Evolutionary conservation across 2,329 filamentous ascomycete species (phyloP), one percentile per base, ranked within the genome.

Genomic region (Nemania serpens): DNA sequence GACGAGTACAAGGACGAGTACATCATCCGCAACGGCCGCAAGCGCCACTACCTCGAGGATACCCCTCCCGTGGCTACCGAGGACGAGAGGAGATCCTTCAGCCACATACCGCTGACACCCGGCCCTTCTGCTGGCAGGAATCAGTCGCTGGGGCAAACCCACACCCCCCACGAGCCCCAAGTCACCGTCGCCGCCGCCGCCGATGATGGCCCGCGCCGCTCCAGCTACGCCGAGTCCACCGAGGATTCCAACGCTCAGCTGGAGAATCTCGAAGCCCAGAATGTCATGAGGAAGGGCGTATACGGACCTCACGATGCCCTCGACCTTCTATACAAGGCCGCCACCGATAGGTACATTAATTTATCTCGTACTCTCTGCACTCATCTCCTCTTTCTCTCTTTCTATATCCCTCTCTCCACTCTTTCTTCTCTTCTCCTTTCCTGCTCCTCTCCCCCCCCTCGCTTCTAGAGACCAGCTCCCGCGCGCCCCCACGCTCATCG

Each of bases 241-340:
- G 83, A 83, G 39, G 86, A 88, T 66, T 81, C 81, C 29, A 87
- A 87, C 66, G 83, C 83, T 59, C 85, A 85, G 51, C 74, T 88
- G 20, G 85, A 88, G 73, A 89, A 89, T 69, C 76, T 86, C 5
- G 86, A 89, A 75, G 86, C 86, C 20, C 84, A 85, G 70, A 80
- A 81, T 9, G 84, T 88, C 59, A 88, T 89, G 86, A 78, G 86
- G 34, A 81, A 79, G 57, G 90, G 91, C 68, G 88, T 98, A 46
- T 96, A 93, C 75, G 93, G 93, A 37, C 93, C 91, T 3, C 93
- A 97, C 71, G 94, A 98, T 78, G 94, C 94, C 22, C 82, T 98
- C 49, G 93, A 97, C 74, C 81, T 97, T 59, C 83, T 98, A 15
- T 96, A 96, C 72, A 93, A 96, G 77, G 94, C 93, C 18, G 93